Evolutionary conservation across 345 rosid genomes (phyloP), one percentile per base, ranked within the genome.

Genomic region (Linum tenue): DNA sequence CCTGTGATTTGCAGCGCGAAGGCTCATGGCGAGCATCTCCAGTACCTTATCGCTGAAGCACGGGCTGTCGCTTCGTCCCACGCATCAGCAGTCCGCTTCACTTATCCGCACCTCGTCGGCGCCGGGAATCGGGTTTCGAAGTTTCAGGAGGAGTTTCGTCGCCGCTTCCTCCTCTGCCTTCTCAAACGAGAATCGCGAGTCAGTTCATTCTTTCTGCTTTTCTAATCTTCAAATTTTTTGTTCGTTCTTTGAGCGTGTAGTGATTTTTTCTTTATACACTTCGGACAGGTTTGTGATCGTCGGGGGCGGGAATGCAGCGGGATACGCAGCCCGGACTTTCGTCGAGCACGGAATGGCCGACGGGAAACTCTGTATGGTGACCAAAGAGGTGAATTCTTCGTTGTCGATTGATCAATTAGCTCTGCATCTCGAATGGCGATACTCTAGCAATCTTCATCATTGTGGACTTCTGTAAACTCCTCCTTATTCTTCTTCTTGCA

Each of bases 281-380:
- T 22, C 31, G 31, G 59, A 37, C 66, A 87, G 95, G 81, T 88
- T 74, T 79, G 89, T 92, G 76, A 88, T 88, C 38, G 82, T 92
- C 69, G 98, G 98, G 35, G 98, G 98, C 22, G 98, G 98, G 22
- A 92, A 92, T 83, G 86, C 98, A n/a, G 97, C 97, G 7, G 98
- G 98, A 37, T 92, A 92, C 74, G 97, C 96, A 6, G 98, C 98
- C 2, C 78, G 87, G 79, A 82, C 90, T 62, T 92, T 92, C 70
- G 96, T 88, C n/a, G 98, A 92, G 43, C 86, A 88, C 37, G 97
- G 90, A 22, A 84, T 92, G 96, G 96, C 99, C 22, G 88, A 90
- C 77, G 96, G 97, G 62, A 82, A 82, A 44, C 95, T 92, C 35
- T 92, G 97, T 66, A 83, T 92, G 68, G 99, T 92, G 0, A 76